These are phyloP conservation scores for Syzygium aqueum DNA, from an alignment of 345 rosid species.

Conservation along the genomic window DNA sequence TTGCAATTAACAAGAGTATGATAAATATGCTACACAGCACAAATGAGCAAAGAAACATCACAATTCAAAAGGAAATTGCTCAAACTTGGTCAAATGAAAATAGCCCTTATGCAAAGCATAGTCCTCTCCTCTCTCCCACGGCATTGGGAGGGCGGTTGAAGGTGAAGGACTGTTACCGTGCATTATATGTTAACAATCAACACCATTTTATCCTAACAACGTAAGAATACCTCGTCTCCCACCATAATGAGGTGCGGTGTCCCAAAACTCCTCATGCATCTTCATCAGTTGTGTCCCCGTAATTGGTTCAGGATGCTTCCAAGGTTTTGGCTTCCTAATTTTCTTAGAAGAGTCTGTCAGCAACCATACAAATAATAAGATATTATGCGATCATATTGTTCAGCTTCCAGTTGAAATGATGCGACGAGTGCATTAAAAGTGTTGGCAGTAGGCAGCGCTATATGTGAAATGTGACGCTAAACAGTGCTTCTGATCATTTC, in stretches of 20 bases:
- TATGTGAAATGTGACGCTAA: background rate
- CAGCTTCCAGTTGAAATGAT: background rate
- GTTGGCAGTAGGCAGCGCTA: background rate
- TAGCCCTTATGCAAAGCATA: too few species aligned
- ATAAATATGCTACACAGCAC: background rate
- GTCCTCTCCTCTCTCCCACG: background rate
- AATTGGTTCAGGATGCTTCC: slow-evolving; percentile 61
- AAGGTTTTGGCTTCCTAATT: slow-evolving; percentile 50
- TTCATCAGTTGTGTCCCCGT: slow-evolving; percentile 47
- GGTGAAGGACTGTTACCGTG: background rate
- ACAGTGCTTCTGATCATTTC: background rate
- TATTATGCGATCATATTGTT: background rate
- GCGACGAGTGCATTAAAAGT: background rate
- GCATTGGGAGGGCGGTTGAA: background rate
- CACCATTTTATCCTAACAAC: background rate
- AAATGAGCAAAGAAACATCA: background rate
- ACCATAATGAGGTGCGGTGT: slow-evolving; percentile 78
- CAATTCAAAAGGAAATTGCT: background rate
- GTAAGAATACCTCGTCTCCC: slow-evolving; percentile 47
- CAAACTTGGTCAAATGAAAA: background rate
- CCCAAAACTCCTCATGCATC: slow-evolving; percentile 82
- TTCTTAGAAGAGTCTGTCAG: slow-evolving; percentile 17
- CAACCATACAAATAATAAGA: background rate
- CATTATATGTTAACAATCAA: background rate
- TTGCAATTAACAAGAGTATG: background rate